phyloP scores from a whole-genome alignment of 257 asterid species.

The Solanum pennellii region DNA sequence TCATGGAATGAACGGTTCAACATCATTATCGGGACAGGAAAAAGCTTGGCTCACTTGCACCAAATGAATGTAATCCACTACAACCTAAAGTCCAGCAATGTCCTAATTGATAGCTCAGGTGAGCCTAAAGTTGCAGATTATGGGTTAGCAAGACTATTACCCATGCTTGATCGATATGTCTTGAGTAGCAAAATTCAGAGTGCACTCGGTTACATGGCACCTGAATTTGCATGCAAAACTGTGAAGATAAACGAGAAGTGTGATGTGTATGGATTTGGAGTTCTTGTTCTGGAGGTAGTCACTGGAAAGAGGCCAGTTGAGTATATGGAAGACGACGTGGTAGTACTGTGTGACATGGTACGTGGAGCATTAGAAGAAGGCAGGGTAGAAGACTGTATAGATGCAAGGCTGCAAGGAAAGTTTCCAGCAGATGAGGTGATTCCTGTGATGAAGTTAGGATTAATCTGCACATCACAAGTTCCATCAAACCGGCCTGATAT shows the following conservation, averaged over 20 bases:
- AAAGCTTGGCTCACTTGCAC: slow-evolving; percentile 68
- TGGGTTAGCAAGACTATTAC: slow-evolving; percentile 67
- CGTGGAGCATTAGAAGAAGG: slow-evolving; percentile 82
- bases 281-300: slow-evolving; percentile 56
- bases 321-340: slow-evolving; percentile 91
- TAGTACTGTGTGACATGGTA: slow-evolving; percentile 82
- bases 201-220: slow-evolving; percentile 93
- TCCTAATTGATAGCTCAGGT: slow-evolving; percentile 49
- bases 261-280: slow-evolving; percentile 83
- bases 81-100: slow-evolving; percentile 75
- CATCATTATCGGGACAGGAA: slow-evolving; percentile 65
- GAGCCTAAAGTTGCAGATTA: slow-evolving; percentile 77
- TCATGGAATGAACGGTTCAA: slow-evolving; percentile 74
- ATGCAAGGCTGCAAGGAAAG: slow-evolving; percentile 54
- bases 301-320: slow-evolving; percentile 85
- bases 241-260: slow-evolving; percentile 87
- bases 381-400: slow-evolving; percentile 63
- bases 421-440: slow-evolving; percentile 74
- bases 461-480: slow-evolving; percentile 83
- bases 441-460: slow-evolving; percentile 73
- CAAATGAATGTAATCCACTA: slow-evolving; percentile 65
- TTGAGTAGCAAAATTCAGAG: slow-evolving; percentile 89
- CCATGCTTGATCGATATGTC: slow-evolving; percentile 66
- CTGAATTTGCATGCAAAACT: slow-evolving; percentile 77
- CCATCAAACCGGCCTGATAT: slow-evolving; percentile 87